Conservation (phyloP, 805 yeast genomes). For the Kluyveromyces siamensis region DNA sequence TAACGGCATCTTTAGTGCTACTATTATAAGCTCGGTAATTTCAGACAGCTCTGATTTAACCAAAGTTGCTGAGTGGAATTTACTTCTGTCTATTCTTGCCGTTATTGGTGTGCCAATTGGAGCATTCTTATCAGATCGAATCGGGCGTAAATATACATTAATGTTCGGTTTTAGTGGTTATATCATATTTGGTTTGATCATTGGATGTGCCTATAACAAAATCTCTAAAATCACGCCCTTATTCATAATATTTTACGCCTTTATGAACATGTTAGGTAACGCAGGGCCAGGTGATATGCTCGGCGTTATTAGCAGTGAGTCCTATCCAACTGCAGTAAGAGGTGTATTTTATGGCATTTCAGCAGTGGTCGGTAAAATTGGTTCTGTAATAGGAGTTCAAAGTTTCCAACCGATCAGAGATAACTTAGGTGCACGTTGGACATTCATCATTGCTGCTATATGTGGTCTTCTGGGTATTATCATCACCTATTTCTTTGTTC, state of each 20-base stretch:
- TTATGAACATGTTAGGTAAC: constrained; percentile 63
- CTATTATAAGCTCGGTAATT: too few relatives aligned
- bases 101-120: constrained; percentile 70
- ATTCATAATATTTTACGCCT: constrained; percentile 64
- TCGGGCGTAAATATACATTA: constrained; percentile 67
- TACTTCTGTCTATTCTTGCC: constrained; percentile 53
- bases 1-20: constrained; percentile 47
- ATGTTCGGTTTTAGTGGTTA: constrained; percentile 66
- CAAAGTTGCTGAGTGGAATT: constrained; percentile 63
- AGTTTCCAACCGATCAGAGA: constrained; percentile 59
- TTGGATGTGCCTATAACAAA: constrained; percentile 54
- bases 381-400: constrained; percentile 77
- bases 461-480: constrained; percentile 59
- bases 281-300: constrained; percentile 73
- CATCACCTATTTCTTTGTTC: constrained; percentile 48
- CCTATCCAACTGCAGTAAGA: constrained; percentile 67
- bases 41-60: constrained; percentile 27
- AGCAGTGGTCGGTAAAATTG: constrained; percentile 77
- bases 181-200: constrained; percentile 60
- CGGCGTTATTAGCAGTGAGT: constrained; percentile 60
- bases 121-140: constrained; percentile 50
- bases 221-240: constrained; percentile 49
- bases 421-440: constrained; percentile 60
- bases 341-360: constrained; percentile 68
- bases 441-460: constrained; percentile 70